These are phyloP conservation scores for Atalantia buxifolia DNA, from an alignment of 345 rosid genomes.

Conservation along the genomic window DNA sequence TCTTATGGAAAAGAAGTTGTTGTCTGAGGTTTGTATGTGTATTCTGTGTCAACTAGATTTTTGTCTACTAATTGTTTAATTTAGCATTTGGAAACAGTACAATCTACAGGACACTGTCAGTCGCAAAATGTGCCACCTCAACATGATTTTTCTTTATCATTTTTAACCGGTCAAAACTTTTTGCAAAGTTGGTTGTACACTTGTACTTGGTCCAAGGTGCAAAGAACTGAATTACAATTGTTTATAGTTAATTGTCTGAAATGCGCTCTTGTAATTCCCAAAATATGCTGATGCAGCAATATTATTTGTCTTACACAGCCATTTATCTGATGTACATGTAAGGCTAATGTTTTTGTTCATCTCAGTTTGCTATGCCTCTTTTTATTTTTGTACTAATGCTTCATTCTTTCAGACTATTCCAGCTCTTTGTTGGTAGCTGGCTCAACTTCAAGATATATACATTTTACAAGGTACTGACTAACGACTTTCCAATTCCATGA, in stretches of 20 bases:
- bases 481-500: slow-evolving; percentile 8
- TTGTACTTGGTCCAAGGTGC: neutral
- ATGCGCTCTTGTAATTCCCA: neutral
- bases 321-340: neutral
- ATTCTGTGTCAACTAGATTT: neutral
- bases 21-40: slow-evolving; percentile 66
- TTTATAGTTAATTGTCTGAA: neutral
- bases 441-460: slow-evolving; percentile 91
- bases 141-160: neutral
- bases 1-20: slow-evolving; percentile 80
- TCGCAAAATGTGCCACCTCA: neutral
- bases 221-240: neutral
- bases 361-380: neutral
- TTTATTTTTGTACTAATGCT: slow-evolving; percentile 9
- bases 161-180: neutral
- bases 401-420: slow-evolving; percentile 67
- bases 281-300: neutral
- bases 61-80: neutral
- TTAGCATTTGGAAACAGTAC: too few relatives aligned
- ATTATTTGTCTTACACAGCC: neutral
- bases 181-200: neutral
- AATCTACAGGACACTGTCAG: neutral
- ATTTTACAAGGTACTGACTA: slow-evolving; percentile 74
- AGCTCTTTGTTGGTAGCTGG: slow-evolving; percentile 94
- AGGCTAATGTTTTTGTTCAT: slow-evolving; percentile 4